Base-by-base conservation (phyloP, 345 rosid genomes). In the Eutrema japonicum region DNA sequence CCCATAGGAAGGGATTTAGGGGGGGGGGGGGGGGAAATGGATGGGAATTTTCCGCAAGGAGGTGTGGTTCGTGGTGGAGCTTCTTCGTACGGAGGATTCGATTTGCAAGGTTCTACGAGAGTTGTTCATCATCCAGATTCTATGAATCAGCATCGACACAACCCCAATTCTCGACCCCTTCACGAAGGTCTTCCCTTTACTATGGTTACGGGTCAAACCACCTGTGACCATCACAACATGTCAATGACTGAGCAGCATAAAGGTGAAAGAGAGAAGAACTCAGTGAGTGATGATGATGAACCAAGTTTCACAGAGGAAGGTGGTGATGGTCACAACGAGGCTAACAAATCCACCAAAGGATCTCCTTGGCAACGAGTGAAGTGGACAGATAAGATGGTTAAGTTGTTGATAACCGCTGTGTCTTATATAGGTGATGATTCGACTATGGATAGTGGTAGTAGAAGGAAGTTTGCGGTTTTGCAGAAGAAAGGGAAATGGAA, bases 401-500 rank as follows among this genome's bases (percentile, higher is more conserved):
- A 81, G 83, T 86, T 91, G 48, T 79, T 94, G 82, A 94, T 91
- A 18, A 91, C 95, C 29, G 96, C 97, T 6, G 95, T 89, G 22
- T 91, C 98, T 70, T 91, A 91, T 54, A 83, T 91, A 6, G 88
- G 93, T 2, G 96, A 94, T 77, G 98, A 91, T 73, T 77, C 74
- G 3, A 29, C 64, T 64, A 74, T 82, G 7, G 94, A 88, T 58
- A 77, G 83, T 65, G 86, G 87, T 43, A 64, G 78, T 49, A 82
- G 88, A 78, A 89, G 97, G 63, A 89, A 89, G 72, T 86, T 87
- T 73, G 83, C 90, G 2, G 86, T 85, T 66, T 72, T 91, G 10
- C 98, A 89, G 87, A 91, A 88, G 53, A 94, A 91, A 56, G 97
- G 95, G 6, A 94, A 91, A 75, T 94, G 98, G 98, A 94, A 88